phyloP scores from a whole-genome alignment of 2,329 filamentous ascomycete species.

The Penicillium fuscoglaucum region DNA sequence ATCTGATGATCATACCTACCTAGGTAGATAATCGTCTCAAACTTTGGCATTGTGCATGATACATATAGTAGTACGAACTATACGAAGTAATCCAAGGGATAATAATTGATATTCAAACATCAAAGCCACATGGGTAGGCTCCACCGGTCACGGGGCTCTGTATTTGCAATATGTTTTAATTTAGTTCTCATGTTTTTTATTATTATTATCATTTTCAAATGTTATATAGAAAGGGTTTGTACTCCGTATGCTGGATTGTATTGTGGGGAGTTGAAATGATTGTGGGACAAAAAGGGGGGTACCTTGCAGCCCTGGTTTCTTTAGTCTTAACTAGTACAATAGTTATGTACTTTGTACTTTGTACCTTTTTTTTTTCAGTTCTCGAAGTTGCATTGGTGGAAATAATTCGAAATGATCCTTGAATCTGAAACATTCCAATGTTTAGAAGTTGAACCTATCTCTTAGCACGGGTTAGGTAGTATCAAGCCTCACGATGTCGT shows the following conservation, averaged over 20 bases:
- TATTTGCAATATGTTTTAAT: neutral
- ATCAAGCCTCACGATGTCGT: neutral
- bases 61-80: neutral
- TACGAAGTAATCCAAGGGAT: neutral
- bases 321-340: neutral
- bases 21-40: too few species aligned
- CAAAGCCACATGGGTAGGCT: neutral
- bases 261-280: slow-evolving; percentile 7
- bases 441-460: neutral
- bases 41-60: neutral
- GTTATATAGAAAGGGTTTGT: neutral
- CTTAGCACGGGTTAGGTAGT: neutral
- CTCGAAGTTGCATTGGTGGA: neutral
- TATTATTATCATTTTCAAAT: neutral
- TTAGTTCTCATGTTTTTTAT: neutral
- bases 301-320: neutral
- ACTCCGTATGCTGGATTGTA: neutral
- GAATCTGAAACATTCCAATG: neutral
- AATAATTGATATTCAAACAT: neutral
- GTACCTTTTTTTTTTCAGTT: neutral
- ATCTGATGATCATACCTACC: neutral
- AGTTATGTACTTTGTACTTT: neutral
- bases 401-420: neutral
- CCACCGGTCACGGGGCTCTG: neutral
- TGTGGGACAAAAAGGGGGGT: slow-evolving; percentile 3